phyloP scores from a whole-genome alignment of 495 filamentous ascomycete species.

The Beverwykella pulmonaria region DNA sequence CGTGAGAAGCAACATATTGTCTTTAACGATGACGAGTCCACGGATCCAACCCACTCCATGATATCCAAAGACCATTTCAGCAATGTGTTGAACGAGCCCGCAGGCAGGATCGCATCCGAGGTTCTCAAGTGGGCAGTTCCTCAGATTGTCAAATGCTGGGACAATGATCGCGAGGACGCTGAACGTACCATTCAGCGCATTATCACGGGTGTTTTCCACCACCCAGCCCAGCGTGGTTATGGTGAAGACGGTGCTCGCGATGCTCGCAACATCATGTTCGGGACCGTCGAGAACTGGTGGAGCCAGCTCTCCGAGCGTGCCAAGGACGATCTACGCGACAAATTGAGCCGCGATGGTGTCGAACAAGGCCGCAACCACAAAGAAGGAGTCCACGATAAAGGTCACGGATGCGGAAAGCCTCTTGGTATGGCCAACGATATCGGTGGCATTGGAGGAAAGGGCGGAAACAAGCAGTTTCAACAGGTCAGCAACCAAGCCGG shows the following conservation, averaged over 20 bases:
- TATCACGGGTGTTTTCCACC: conserved; percentile 81
- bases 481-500: conserved; percentile 38
- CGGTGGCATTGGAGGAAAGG: conserved; percentile 30
- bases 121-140: conserved; percentile 82
- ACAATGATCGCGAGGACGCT: conserved; percentile 70
- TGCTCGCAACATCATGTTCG: conserved; percentile 75
- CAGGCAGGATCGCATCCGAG: conserved; percentile 76
- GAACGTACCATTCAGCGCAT: conserved; percentile 70
- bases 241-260: conserved; percentile 74
- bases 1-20: conserved; percentile 80
- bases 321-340: conserved; percentile 64
- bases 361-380: conserved; percentile 76
- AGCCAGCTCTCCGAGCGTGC: conserved; percentile 60
- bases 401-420: conserved; percentile 82
- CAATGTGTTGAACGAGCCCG: conserved; percentile 79
- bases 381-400: conserved; percentile 77
- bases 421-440: conserved; percentile 57
- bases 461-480: conserved; percentile 39
- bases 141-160: conserved; percentile 83
- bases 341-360: conserved; percentile 77
- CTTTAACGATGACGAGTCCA: conserved; percentile 72
- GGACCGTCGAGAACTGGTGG: conserved; percentile 81
- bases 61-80: conserved; percentile 90
- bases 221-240: conserved; percentile 71
- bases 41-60: conserved; percentile 94